Conservation (phyloP, 2,329 filamentous ascomycete species). For the Beauveria bassiana region DNA sequence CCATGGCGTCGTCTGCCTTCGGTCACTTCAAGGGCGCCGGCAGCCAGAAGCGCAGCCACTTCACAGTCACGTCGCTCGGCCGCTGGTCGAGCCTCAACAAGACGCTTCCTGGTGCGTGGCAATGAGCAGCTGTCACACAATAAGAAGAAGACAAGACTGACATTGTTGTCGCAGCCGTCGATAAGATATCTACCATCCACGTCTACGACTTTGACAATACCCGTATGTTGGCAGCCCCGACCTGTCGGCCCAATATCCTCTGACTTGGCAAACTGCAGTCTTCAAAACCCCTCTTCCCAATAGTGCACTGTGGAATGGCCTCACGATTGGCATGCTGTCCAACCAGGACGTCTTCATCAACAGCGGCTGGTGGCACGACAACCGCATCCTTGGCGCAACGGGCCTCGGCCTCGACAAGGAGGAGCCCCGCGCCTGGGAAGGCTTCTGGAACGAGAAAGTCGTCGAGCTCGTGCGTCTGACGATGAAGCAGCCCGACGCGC, state of each 20-base stretch:
- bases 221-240: slow-evolving; percentile 40
- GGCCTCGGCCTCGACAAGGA: slow-evolving; percentile 77
- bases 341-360: slow-evolving; percentile 68
- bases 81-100: slow-evolving; percentile 77
- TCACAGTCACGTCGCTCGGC: slow-evolving; percentile 66
- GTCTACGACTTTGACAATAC: slow-evolving; percentile 99
- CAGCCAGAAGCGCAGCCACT: slow-evolving; percentile 18
- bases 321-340: slow-evolving; percentile 69
- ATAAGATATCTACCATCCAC: slow-evolving; percentile 71
- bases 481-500: slow-evolving; percentile 73
- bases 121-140: not conserved
- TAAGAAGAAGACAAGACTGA: slow-evolving; percentile 9
- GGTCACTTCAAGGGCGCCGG: slow-evolving; percentile 29
- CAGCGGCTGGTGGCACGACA: slow-evolving; percentile 97
- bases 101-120: slow-evolving; percentile 55
- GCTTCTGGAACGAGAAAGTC: slow-evolving; percentile 95
- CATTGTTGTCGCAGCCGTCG: slow-evolving; percentile 37
- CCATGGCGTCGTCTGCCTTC: slow-evolving; percentile 32
- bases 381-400: slow-evolving; percentile 74
- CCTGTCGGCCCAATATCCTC: not conserved
- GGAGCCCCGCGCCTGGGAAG: slow-evolving; percentile 76
- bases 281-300: slow-evolving; percentile 91
- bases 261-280: slow-evolving; percentile 41
- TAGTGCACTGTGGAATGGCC: slow-evolving; percentile 73
- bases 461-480: slow-evolving; percentile 72